Percentiles rank a stretch among this genome's conserved stretches.
These are phyloP conservation scores for Aspergillus alliaceus DNA, from an alignment of 2,329 filamentous ascomycete genomes.

Conservation along the genomic window DNA sequence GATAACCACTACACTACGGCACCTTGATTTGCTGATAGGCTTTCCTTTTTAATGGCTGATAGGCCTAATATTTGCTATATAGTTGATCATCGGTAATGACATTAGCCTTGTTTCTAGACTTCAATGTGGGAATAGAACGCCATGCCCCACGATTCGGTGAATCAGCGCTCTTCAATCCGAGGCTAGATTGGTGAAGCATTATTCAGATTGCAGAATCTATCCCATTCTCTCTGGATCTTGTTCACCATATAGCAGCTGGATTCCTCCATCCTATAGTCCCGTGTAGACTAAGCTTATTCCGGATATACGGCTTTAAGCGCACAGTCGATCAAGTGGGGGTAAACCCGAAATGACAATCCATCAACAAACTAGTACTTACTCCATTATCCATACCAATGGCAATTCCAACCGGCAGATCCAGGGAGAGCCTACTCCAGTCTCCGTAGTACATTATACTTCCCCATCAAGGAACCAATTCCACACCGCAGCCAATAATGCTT, in stretches of 20 bases:
- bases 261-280: rapidly evolving
- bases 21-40: constrained; percentile 17
- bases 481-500: background rate
- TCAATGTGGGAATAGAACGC: background rate
- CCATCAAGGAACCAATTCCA: background rate
- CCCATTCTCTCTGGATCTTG: too few species aligned
- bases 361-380: background rate
- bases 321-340: background rate
- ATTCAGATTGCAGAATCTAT: background rate
- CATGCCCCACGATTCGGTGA: background rate
- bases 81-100: background rate
- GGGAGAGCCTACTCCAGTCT: background rate
- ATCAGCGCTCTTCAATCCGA: background rate
- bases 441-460: too few species aligned
- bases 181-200: background rate
- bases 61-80: background rate
- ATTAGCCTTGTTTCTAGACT: too few species aligned
- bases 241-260: too few species aligned
- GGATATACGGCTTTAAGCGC: background rate
- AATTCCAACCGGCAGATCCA: background rate
- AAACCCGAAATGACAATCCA: background rate
- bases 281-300: background rate
- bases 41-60: background rate
- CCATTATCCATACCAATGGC: background rate
- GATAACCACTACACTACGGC: constrained; percentile 27